Percentiles rank a stretch among this genome's conserved stretches.
Conservation (phyloP, 305 asterid genomes). For the Fraxinus dipetala region DNA sequence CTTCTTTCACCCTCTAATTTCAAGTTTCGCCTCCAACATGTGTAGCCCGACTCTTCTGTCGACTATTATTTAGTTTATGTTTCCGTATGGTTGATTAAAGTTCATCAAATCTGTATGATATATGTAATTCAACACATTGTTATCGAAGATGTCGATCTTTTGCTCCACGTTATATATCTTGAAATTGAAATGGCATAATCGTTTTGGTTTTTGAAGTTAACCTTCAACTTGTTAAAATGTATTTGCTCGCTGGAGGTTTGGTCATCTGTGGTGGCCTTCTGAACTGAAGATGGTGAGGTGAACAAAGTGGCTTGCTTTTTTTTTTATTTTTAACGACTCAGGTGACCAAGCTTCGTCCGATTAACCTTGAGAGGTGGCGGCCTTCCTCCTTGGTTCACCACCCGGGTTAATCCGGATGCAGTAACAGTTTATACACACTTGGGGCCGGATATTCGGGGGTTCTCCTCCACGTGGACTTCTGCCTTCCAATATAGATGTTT, state of each 20-base stretch:
- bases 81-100: slow-evolving; percentile 11
- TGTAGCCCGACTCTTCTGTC: slow-evolving; percentile 16
- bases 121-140: slow-evolving; percentile 7
- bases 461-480: too few relatives aligned
- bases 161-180: slow-evolving; percentile 16
- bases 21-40: slow-evolving; percentile 12
- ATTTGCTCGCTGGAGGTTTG: background rate
- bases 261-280: background rate
- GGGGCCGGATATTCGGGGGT: too few relatives aligned
- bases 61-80: slow-evolving; percentile 10
- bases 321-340: too few relatives aligned
- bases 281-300: background rate
- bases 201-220: background rate
- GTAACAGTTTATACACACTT: too few relatives aligned
- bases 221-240: background rate
- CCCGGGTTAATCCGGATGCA: too few relatives aligned
- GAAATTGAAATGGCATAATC: background rate
- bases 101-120: slow-evolving; percentile 7
- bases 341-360: too few relatives aligned
- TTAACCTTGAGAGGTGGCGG: too few relatives aligned
- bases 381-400: too few relatives aligned
- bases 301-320: background rate
- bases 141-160: background rate
- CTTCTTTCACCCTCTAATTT: slow-evolving; percentile 11
- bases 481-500: too few relatives aligned